Percentiles rank a stretch among this genome's conserved stretches.
Conservation (phyloP, 345 rosid genomes). For the Clarkia xantiana region DNA sequence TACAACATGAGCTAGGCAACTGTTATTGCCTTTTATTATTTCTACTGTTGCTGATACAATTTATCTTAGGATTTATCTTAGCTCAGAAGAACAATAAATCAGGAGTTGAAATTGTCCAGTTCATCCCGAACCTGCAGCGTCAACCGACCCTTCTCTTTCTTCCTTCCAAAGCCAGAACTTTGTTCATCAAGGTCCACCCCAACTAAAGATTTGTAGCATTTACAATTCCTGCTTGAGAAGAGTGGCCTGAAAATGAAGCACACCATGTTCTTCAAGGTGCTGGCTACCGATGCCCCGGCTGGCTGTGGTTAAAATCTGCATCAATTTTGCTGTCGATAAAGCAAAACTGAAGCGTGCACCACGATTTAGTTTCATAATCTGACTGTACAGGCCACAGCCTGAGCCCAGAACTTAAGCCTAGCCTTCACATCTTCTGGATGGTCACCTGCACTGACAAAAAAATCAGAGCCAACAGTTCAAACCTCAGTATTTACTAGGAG, state of each 20-base stretch:
- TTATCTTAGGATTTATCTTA: constrained; percentile 6
- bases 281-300: constrained; percentile 6
- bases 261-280: constrained; percentile 2
- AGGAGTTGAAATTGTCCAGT: constrained; percentile 12
- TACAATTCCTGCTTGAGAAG: constrained; percentile 21
- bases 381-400: too few relatives aligned
- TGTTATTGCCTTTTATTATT: constrained; percentile 1
- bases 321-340: constrained; percentile 3
- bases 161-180: too few relatives aligned
- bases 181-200: constrained; percentile 20
- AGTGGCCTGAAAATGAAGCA: constrained; percentile 9
- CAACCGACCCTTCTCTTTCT: too few relatives aligned
- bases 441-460: constrained; percentile 38
- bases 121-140: too few relatives aligned
- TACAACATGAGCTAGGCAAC: too few relatives aligned
- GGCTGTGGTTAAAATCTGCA: constrained; percentile 3
- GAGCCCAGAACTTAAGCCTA: constrained; percentile 92
- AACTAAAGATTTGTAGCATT: constrained; percentile 22
- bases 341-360: not conserved
- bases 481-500: too few relatives aligned
- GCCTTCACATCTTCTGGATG: constrained; percentile 98
- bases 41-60: constrained; percentile 13
- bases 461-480: constrained; percentile 2
- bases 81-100: constrained; percentile 13
- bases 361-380: too few relatives aligned